Evolutionary conservation across 1,284 basidiomycete genomes (phyloP), one percentile per base, ranked within the genome.

Genomic region (Fomitiporia mediterranea): DNA sequence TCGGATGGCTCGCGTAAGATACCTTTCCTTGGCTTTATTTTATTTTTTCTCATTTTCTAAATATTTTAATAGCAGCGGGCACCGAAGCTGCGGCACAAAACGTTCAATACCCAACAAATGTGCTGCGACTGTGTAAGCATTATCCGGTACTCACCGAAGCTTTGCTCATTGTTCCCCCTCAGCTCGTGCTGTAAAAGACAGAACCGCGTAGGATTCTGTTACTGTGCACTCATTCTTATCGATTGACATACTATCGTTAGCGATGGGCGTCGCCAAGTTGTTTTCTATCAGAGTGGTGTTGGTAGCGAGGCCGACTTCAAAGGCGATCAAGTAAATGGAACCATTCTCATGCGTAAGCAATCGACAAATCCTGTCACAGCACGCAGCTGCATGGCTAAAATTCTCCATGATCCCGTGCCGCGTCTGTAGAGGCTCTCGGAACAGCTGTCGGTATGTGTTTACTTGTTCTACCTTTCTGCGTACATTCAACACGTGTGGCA

Each of bases 231-330:
- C 4, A 4, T 37, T 4, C 23, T 34, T 9, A 34, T 34, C 9
- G 15, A 15, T 23, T n/a, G 17, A 13, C 23, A 27, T 21, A 53
- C 23, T 44, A 4, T 4, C 11, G n/a, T 30, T 53, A 62, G 61
- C 19, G 38, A 58, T 19, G 55, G 58, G 11, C 62, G 49, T 30
- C 38, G 48, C 30, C 65, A 65, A 39, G 60, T 65, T 23, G 62
- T 65, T 34, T 65, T 62, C 21, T 65, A 66, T 34, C 63, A 63
- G 51, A 62, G 62, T 38, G 65, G 65, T 19, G 65, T 66, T n/a
- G 65, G 64, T 17, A 61, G 60, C 4, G 62, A 65, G 53, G 58
- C 62, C 25, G 42, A 65, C 39, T 66, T 66, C 39, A 17, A 48
- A 3, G 65, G 63, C 1, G 46, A 63, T 17, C 42, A 44, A 3